Conservation (phyloP, 306 rosid genomes). For the Abrus precatorius region DNA sequence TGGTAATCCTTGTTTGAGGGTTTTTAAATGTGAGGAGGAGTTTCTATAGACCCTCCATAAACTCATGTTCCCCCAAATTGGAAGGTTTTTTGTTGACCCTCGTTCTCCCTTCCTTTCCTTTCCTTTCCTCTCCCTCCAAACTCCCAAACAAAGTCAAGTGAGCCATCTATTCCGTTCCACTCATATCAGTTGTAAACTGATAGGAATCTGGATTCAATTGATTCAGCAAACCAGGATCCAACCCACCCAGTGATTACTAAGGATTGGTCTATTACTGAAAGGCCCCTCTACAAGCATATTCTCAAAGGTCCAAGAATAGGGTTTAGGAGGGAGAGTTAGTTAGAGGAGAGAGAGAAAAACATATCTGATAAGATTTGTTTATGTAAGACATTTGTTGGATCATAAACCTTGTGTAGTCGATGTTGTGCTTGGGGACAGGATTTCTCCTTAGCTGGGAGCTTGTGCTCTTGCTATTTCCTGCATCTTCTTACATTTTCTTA, state of each 20-base stretch:
- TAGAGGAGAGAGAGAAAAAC: background rate
- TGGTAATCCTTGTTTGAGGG: too few species aligned
- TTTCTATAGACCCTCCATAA: too few species aligned
- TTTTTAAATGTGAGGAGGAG: too few species aligned
- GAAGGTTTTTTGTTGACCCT: too few species aligned
- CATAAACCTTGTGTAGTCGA: background rate
- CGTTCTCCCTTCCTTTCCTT: too few species aligned
- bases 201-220: background rate
- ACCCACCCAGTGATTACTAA: background rate
- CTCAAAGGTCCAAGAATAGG: background rate
- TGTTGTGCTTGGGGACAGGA: background rate
- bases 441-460: background rate
- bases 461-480: conserved; percentile 10
- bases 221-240: background rate
- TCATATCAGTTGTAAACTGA: conserved; percentile 1
- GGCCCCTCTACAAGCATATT: background rate
- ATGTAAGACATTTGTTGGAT: background rate
- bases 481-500: background rate
- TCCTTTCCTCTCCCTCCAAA: too few species aligned
- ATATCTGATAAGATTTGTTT: background rate
- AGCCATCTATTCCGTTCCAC: background rate
- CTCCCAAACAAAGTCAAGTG: too few species aligned
- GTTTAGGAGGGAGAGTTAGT: background rate
- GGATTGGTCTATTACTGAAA: background rate
- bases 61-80: too few species aligned